A percentile compares a stretch with the other conserved stretches of the same genome.
Evolutionary conservation across 1,284 basidiomycete genomes (phyloP).

Genomic region (Apiotrichum montevideense): DNA sequence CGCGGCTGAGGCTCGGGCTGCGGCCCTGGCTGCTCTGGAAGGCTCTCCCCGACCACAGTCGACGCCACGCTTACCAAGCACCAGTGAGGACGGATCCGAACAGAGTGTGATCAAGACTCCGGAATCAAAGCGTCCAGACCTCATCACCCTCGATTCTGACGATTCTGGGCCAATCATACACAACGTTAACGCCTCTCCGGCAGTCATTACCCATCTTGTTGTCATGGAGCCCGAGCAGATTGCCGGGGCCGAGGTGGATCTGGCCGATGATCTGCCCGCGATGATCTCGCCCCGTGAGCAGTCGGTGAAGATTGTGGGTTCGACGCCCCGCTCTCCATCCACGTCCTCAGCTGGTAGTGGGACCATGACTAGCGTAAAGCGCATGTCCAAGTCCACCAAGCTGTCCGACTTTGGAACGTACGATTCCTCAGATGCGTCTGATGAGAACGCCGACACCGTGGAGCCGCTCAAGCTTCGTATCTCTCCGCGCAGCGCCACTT

Average conservation of each 20-base stretch:
- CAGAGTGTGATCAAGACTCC: not conserved
- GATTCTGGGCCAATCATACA: not conserved
- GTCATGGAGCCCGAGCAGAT: slow-evolving; percentile 4
- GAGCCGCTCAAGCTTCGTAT: slow-evolving; percentile 1
- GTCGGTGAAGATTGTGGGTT: not conserved
- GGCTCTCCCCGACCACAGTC: not conserved
- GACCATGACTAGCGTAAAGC: not conserved
- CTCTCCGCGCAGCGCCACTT: not conserved
- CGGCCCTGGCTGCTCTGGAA: slow-evolving; percentile 7
- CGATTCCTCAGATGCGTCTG: not conserved
- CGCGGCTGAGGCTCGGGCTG: slow-evolving; percentile 7
- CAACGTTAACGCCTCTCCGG: not conserved
- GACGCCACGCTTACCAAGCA: not conserved
- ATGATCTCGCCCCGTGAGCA: not conserved
- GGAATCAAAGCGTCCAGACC: not conserved
- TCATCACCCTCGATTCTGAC: not conserved
- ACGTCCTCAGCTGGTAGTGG: not conserved
- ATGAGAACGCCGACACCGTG: not conserved
- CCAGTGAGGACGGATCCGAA: not conserved
- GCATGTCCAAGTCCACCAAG: not conserved
- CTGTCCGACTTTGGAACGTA: not conserved
- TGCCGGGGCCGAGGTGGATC: not conserved
- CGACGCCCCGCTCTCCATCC: not conserved
- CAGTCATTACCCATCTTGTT: slow-evolving; percentile 1
- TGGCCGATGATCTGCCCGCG: not conserved